Evolutionary conservation across 163 green algal species (phyloP).

Genomic region (Coccomyxa subellipsoidea): DNA sequence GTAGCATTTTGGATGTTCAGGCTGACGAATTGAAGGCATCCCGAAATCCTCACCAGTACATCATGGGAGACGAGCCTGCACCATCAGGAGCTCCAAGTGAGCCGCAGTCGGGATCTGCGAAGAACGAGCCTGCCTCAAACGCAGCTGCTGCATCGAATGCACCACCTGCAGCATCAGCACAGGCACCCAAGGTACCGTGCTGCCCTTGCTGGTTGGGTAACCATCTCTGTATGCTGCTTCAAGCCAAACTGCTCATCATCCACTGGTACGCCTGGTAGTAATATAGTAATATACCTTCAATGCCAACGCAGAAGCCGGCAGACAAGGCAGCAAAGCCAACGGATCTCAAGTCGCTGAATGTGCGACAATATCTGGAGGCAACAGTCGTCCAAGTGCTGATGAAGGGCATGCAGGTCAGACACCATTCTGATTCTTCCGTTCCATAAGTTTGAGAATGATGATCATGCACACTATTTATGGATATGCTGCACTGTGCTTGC

Average conservation of each 20-base stretch:
- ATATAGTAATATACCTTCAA: no score
- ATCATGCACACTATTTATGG: no score
- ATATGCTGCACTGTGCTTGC: no score
- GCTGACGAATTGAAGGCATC: neutral
- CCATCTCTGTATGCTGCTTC: no score
- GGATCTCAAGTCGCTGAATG: neutral
- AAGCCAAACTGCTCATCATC: no score
- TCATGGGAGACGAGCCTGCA: neutral
- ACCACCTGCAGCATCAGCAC: neutral
- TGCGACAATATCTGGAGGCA: constrained; percentile 40
- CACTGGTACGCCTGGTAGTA: no score
- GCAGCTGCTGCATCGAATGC: neutral
- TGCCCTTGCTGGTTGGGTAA: no score
- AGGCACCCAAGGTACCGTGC: neutral
- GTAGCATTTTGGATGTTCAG: neutral
- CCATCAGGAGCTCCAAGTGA: neutral
- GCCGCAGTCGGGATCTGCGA: neutral
- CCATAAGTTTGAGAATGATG: neutral
- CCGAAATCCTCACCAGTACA: neutral
- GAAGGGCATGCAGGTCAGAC: constrained; percentile 45
- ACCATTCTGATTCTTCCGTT: neutral
- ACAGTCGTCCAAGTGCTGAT: constrained; percentile 73
- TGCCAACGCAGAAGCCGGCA: neutral
- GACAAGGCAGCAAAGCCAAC: neutral
- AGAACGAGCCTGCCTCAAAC: neutral